A percentile compares a stretch with the other conserved stretches of the same genome.
Evolutionary conservation across 139 green algal genomes (phyloP).

Genomic region (Micractinium sp.): DNA sequence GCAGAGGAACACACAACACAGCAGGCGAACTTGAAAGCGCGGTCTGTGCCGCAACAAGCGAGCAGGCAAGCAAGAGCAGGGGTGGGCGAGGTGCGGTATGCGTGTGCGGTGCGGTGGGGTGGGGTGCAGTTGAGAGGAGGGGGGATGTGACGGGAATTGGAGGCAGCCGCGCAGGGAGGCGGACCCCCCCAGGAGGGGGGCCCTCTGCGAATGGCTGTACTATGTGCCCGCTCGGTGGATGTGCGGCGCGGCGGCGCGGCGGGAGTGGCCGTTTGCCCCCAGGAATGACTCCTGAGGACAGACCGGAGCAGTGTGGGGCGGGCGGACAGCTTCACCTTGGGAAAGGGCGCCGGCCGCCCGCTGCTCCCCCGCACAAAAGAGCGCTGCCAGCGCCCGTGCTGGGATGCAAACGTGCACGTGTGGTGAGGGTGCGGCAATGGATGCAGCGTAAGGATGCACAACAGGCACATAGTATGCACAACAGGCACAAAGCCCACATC

Average conservation of each 20-base stretch:
- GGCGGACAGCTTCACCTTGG: background rate
- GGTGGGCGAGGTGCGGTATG: too few relatives aligned
- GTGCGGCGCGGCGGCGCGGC: conserved; percentile 22
- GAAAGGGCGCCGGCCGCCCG: background rate
- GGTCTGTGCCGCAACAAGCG: too few relatives aligned
- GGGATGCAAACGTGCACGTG: background rate
- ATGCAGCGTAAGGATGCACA: background rate
- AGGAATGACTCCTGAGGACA: conserved; percentile 13
- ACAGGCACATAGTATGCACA: background rate
- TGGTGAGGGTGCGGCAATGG: background rate
- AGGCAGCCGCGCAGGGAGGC: conserved; percentile 36
- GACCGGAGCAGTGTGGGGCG: conserved; percentile 2
- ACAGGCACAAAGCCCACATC: background rate
- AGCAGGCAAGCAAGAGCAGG: background rate
- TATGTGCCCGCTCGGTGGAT: conserved; percentile 47
- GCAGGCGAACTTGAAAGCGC: too few relatives aligned
- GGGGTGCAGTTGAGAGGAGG: background rate
- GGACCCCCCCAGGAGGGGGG: background rate
- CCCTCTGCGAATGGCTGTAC: conserved; percentile 35
- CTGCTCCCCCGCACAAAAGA: conserved; percentile 20
- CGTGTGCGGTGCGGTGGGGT: background rate
- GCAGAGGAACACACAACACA: too few relatives aligned
- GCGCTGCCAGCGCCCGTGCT: background rate
- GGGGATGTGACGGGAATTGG: conserved; percentile 45
- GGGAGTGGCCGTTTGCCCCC: background rate